Evolutionary conservation across 306 rosid genomes (phyloP), one percentile per base, ranked within the genome.

Genomic region (Adenanthera pavonina): DNA sequence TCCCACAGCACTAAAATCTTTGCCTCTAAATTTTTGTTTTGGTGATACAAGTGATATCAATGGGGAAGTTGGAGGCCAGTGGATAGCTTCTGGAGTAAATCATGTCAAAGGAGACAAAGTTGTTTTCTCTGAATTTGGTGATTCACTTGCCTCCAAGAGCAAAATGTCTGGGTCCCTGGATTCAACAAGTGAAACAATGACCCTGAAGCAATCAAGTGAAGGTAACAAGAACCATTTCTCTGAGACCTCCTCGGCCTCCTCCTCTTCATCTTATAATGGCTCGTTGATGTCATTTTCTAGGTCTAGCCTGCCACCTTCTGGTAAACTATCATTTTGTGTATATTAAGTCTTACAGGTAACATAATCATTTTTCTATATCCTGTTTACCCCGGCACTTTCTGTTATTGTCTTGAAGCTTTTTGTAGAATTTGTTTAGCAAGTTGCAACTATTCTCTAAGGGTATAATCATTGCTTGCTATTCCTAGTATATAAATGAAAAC

Each of bases 221-320:
- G 79, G 51, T 84, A 81, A 81, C 84, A 81, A 61, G 54, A 79
- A 60, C 74, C 35, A 5, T 76, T 57, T 76, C 40, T 68, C 84
- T 46, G 85, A 83, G 54, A 76, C 78, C 36, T 80, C 78, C 13
- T 80, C 77, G 43, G 82, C 83, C 66, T 72, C 83, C 53, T 7
- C 76, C 43, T 40, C 6, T 40, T 41, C 86, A 74, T 70, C 87
- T 41, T 33, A 48, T 49, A 88, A 84, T 72, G 87, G 80, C 69
- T 83, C 88, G 56, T 74, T 30, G 77, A 69, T 78, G 81, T 81
- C 83, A 69, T 75, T 83, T 83, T 87, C 91, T 43, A 79, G 75
- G n/a, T 48, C 77, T 66, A 84, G 77, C 74, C 84, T 54, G 77
- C 82, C 80, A 78, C 79, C 80, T 44, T 47, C 59, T 51, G 90